These are phyloP conservation scores for Pseudopithomyces maydicus DNA, from an alignment of 2,329 filamentous ascomycete genomes.

Conservation along the genomic window DNA sequence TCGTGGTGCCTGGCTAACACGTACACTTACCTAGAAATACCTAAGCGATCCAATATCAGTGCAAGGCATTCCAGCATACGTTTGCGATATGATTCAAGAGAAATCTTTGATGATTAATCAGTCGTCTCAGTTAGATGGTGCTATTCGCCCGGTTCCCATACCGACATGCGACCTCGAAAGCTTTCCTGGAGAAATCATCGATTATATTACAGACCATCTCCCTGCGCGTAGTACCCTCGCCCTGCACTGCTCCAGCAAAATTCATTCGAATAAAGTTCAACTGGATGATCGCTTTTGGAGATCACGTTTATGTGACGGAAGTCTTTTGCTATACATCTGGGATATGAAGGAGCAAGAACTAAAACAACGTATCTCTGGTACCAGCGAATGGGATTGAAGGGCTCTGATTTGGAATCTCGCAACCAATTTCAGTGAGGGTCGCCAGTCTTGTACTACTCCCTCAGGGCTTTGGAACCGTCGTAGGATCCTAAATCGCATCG, in stretches of 20 bases:
- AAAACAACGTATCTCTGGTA: background rate
- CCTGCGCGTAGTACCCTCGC: constrained; percentile 18
- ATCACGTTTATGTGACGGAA: constrained; percentile 23
- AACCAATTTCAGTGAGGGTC: background rate
- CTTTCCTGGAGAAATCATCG: constrained; percentile 24
- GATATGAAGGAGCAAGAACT: constrained; percentile 24
- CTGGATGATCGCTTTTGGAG: constrained; percentile 34
- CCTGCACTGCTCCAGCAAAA: constrained; percentile 25
- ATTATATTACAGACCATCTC: constrained; percentile 21
- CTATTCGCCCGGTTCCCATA: background rate
- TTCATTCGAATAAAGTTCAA: constrained; percentile 20
- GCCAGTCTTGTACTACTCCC: no score
- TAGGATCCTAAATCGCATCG: background rate
- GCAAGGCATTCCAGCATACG: constrained; percentile 11
- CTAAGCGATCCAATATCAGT: constrained; percentile 26
- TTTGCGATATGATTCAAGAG: constrained; percentile 13
- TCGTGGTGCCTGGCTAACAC: background rate
- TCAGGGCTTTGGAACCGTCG: background rate
- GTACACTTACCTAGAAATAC: constrained; percentile 22
- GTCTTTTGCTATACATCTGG: constrained; percentile 29
- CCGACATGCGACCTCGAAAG: constrained; percentile 15
- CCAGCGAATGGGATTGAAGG: background rate
- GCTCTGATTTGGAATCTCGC: background rate
- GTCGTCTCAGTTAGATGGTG: background rate
- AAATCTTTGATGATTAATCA: background rate